phyloP scores from a whole-genome alignment of 305 asterid genomes.

The Fraxinus albicans region DNA sequence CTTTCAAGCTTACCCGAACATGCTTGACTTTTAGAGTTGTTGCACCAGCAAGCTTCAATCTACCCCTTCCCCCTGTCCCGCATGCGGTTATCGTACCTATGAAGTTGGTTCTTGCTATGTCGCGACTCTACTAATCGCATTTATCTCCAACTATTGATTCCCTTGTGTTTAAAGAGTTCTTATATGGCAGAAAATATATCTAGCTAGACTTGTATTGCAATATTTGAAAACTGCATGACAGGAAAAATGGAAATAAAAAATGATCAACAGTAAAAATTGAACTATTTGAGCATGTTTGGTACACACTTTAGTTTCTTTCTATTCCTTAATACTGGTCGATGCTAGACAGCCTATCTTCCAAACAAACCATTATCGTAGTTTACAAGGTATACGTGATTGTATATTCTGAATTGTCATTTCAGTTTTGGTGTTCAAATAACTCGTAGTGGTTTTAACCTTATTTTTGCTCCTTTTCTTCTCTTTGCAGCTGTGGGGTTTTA shows the following conservation, averaged over 20 bases:
- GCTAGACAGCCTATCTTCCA: background rate
- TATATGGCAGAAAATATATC: background rate
- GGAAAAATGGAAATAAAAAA: too few species aligned
- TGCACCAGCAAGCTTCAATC: background rate
- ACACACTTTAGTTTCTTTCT: background rate
- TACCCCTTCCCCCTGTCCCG: background rate
- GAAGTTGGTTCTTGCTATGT: background rate
- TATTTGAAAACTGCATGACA: background rate
- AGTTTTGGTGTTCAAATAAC: too few species aligned
- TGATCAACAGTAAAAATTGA: background rate
- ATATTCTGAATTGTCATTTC: too few species aligned
- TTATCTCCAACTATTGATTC: background rate
- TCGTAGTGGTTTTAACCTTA: background rate
- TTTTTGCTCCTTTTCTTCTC: background rate
- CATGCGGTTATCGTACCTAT: background rate
- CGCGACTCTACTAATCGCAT: background rate
- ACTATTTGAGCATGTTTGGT: background rate
- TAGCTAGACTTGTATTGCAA: background rate
- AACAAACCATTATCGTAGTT: too few species aligned
- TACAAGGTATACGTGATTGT: too few species aligned
- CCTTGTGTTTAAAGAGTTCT: background rate
- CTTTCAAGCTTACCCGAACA: background rate
- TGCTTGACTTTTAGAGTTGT: background rate
- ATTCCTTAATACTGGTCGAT: background rate
- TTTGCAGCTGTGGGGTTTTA: slow-evolving; percentile 93